Percentiles rank a stretch among this genome's conserved stretches.
Conservation (phyloP, 768 basidiomycete genomes). For the Suillus americanus region DNA sequence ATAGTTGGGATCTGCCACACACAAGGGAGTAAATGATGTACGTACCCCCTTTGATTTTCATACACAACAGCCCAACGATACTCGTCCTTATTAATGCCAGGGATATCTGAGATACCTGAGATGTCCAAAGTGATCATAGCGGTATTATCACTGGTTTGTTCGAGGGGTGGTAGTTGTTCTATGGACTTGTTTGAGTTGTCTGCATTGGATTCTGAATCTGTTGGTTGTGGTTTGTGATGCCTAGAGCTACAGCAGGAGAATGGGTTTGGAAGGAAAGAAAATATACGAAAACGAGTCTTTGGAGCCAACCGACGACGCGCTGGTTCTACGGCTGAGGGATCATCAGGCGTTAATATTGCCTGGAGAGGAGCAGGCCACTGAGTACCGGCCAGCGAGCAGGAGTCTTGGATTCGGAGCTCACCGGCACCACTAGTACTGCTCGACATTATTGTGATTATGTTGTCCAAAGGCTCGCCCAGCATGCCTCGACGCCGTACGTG, state of each 20-base stretch:
- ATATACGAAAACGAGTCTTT: conserved; percentile 33
- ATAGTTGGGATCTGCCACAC: conserved; percentile 7
- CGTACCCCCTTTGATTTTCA: conserved; percentile 82
- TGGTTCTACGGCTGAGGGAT: conserved; percentile 41
- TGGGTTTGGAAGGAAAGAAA: conserved; percentile 35
- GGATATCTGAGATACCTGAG: conserved; percentile 18
- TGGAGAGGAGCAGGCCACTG: conserved; percentile 35
- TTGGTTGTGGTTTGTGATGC: conserved; percentile 9
- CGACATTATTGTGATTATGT: conserved; percentile 6
- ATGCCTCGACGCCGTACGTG: neutral
- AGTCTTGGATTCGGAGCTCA: neutral
- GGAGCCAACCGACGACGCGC: conserved; percentile 47
- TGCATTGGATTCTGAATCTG: neutral
- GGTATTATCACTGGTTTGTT: conserved; percentile 9
- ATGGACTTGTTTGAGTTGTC: conserved; percentile 1
- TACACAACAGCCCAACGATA: conserved; percentile 80
- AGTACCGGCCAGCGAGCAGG: neutral
- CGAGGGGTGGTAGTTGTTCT: conserved; percentile 2
- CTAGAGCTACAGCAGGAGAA: conserved; percentile 13
- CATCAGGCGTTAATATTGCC: conserved; percentile 37
- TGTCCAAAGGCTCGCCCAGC: neutral
- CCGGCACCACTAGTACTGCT: neutral
- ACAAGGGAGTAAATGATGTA: conserved; percentile 10
- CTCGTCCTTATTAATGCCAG: conserved; percentile 41
- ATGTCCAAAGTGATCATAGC: conserved; percentile 35